Evolutionary conservation across 306 rosid species (phyloP).

Genomic region (Hylodesmum podocarpum): DNA sequence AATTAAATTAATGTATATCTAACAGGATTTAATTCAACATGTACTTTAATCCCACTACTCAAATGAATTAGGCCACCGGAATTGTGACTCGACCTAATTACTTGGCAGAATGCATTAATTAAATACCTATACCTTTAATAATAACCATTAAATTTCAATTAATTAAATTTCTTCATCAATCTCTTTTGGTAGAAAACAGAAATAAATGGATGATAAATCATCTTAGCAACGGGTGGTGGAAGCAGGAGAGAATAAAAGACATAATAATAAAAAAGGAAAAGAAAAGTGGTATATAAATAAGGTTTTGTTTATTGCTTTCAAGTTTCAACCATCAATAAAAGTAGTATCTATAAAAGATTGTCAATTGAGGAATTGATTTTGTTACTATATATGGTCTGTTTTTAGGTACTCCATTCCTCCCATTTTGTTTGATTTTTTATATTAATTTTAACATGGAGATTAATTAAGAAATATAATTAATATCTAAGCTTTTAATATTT

Average conservation of each 20-base stretch:
- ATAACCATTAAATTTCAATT: background rate
- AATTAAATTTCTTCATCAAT: background rate
- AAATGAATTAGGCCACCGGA: background rate
- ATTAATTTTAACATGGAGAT: no score
- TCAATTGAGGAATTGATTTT: no score
- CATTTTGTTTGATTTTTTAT: no score
- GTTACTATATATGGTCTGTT: no score
- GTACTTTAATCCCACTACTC: background rate
- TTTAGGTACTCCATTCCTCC: no score
- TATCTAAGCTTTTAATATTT: no score
- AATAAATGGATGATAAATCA: background rate
- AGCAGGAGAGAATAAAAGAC: background rate
- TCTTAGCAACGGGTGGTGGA: background rate
- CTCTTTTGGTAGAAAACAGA: background rate
- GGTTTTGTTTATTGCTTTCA: background rate
- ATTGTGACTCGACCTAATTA: background rate
- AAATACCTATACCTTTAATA: background rate
- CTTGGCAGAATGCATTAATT: background rate
- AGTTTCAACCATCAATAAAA: background rate
- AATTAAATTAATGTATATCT: no score
- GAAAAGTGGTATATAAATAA: background rate
- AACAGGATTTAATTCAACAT: no score
- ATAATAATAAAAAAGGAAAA: background rate
- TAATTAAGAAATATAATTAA: no score
- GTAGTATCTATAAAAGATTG: no score